Evolutionary conservation across 2,329 filamentous ascomycete species (phyloP), one percentile per base, ranked within the genome.

Genomic region (Gaeumannomyces tritici): DNA sequence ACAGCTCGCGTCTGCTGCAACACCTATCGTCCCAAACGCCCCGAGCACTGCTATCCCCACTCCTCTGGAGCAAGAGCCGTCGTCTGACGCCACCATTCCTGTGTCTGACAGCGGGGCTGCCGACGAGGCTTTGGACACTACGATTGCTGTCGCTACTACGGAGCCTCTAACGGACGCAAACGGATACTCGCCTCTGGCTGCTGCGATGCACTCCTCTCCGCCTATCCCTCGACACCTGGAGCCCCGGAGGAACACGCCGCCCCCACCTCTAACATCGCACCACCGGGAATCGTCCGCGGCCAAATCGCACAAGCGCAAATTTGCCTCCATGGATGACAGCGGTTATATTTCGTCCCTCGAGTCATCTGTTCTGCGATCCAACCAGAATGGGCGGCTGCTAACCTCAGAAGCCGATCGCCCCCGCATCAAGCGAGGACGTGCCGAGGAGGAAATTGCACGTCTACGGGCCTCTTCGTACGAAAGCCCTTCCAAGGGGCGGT

Each of bases 311-410:
- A 91, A 90, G 76, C 88, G 89, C 67, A 93, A 91, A 73, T 85
- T 89, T 69, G 84, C 84, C 33, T 88, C 89, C 15, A 88, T 96
- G 79, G 91, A 84, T 70, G 95, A 99, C 74, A 98, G 93, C 72
- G 95, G 95, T 55, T 99, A 98, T 75, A 96, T 96, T 72, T 98
- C 95, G 1, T 97, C 93, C 0, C 82, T 98, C 24, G 93, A 97
- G 69, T 98, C 95, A 3, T 98, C 95, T 0, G 91, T 83, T 18
- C 83, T 91, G 72, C 85, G 93, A 64, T 87, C 89, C 59, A 86
- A 87, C 66, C 83, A 85, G 66, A 80, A 84, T 64, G 78, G 78
- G 21, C 80, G 85, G 63, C 80, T 90, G 24, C 80, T 91, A 56
- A 91, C 88, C 4, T 93, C 91, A 0, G 92, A 96, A 69, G 83